phyloP scores from a whole-genome alignment of 805 yeast species.

The Starmera amethionina region DNA sequence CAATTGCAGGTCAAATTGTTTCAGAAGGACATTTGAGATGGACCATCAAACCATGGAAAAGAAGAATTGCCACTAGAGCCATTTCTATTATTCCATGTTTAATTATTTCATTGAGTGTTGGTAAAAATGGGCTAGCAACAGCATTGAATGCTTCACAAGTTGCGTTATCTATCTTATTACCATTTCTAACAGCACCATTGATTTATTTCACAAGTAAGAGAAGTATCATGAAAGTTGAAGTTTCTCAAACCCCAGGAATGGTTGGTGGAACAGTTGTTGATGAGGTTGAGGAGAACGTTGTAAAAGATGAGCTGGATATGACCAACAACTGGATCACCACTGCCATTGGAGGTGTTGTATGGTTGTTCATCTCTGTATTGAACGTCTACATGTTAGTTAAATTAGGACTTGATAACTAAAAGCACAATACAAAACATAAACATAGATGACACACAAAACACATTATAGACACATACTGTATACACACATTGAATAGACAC shows the following conservation, averaged over 20 bases:
- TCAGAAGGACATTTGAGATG: conserved; percentile 85
- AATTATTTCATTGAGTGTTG: conserved; percentile 59
- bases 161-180: conserved; percentile 69
- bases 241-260: conserved; percentile 10
- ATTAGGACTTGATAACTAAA: conserved; percentile 19
- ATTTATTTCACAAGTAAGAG: conserved; percentile 70
- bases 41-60: conserved; percentile 70
- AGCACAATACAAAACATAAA: too few species aligned
- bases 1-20: conserved; percentile 87
- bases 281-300: conserved; percentile 16
- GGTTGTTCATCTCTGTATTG: conserved; percentile 64
- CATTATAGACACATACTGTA: too few species aligned
- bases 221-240: conserved; percentile 54
- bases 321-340: conserved; percentile 55
- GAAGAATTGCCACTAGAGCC: conserved; percentile 68
- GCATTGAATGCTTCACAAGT: conserved; percentile 86
- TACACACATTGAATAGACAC: too few species aligned
- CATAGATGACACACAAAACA: too few species aligned
- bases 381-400: conserved; percentile 55
- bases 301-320: conserved; percentile 34
- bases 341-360: conserved; percentile 40
- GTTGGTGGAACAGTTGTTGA: not conserved
- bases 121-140: conserved; percentile 57
- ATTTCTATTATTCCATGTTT: conserved; percentile 80
- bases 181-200: conserved; percentile 78